phyloP scores from a whole-genome alignment of 108 stramenopile species.

The Skeletonema menzelii region DNA sequence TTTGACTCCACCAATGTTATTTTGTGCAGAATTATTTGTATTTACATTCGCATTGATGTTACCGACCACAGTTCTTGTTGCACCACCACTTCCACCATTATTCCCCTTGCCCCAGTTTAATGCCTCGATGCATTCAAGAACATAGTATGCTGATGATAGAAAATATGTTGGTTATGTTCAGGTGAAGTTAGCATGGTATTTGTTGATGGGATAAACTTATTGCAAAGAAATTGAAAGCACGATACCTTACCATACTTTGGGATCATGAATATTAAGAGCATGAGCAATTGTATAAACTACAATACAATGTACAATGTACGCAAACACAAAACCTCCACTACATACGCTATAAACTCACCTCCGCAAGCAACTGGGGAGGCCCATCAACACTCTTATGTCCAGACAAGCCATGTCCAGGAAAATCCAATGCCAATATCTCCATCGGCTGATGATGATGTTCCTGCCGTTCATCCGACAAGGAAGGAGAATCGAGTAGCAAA shows the following conservation, averaged over 20 bases:
- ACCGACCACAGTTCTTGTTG: background rate
- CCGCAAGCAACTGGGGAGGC: conserved; percentile 56
- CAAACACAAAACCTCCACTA: too few relatives aligned
- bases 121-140: conserved; percentile 43
- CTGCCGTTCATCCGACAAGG: background rate
- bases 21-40: background rate
- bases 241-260: too few relatives aligned
- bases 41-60: conserved; percentile 3
- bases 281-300: too few relatives aligned
- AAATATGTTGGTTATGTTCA: too few relatives aligned
- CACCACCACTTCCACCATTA: background rate
- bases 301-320: too few relatives aligned
- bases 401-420: conserved; percentile 65
- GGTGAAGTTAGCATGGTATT: background rate
- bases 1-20: background rate
- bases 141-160: conserved; percentile 37
- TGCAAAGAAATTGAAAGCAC: too few relatives aligned
- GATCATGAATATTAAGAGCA: background rate
- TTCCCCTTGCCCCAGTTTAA: conserved; percentile 43
- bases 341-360: conserved; percentile 14
- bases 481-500: conserved; percentile 31
- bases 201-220: background rate
- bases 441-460: conserved; percentile 4
- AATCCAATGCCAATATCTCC: conserved; percentile 60
- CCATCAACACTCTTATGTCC: conserved; percentile 50